Conservation (phyloP, 108 stramenopile species). For the Cylindrotheca fusiformis region DNA sequence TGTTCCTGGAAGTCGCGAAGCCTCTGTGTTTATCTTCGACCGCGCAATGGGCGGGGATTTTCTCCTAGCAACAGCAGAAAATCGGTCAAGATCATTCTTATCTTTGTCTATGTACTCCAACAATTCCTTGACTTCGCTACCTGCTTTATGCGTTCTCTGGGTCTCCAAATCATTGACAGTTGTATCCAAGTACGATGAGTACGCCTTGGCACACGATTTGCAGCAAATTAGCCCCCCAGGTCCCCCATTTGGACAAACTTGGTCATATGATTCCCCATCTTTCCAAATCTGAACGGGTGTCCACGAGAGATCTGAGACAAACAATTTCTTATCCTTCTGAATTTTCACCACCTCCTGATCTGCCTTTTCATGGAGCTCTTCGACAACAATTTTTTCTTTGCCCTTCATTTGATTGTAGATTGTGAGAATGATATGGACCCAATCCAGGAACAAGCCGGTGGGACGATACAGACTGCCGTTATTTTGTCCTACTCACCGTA, state of each 20-base stretch:
- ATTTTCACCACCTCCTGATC: background rate
- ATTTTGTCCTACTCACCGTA: too few relatives aligned
- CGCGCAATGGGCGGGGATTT: conserved; percentile 24
- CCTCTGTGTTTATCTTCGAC: background rate
- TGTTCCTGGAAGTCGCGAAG: background rate
- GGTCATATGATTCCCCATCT: conserved; percentile 2
- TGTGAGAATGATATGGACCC: too few relatives aligned
- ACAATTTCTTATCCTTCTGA: conserved; percentile 4
- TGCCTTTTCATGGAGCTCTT: background rate
- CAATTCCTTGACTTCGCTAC: conserved; percentile 33
- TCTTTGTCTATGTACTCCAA: conserved; percentile 21
- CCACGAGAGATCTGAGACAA: conserved; percentile 23
- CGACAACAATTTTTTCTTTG: background rate
- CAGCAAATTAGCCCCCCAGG: conserved; percentile 86
- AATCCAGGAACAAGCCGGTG: too few relatives aligned
- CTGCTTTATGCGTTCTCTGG: conserved; percentile 19
- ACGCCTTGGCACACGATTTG: conserved; percentile 52
- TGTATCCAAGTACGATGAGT: conserved; percentile 39
- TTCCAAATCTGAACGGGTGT: conserved; percentile 14
- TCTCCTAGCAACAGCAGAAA: conserved; percentile 14
- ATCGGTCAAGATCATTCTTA: conserved; percentile 12
- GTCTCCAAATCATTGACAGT: conserved; percentile 38
- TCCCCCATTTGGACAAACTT: conserved; percentile 75
- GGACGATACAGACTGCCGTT: too few relatives aligned
- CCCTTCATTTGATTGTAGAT: too few relatives aligned